phyloP scores from a whole-genome alignment of 106 monocot species.

The Dendrobium chrysotoxum region DNA sequence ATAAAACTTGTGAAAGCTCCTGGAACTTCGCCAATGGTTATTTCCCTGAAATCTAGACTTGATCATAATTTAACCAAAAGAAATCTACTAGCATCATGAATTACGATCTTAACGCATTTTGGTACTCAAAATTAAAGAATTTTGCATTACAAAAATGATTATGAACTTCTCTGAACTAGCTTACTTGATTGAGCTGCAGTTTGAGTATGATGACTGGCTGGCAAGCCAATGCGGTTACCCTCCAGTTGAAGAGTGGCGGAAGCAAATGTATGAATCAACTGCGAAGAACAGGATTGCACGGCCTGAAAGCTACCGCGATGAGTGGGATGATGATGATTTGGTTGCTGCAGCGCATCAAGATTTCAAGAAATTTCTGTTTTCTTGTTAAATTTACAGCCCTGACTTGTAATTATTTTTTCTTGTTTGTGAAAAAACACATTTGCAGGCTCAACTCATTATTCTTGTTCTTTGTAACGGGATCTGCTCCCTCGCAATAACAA shows the following conservation, averaged over 20 bases:
- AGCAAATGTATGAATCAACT: constrained; percentile 53
- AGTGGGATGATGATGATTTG: constrained; percentile 79
- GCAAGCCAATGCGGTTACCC: constrained; percentile 61
- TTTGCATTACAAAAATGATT: background rate
- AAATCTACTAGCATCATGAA: background rate
- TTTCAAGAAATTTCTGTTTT: constrained; percentile 37
- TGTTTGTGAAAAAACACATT: no score
- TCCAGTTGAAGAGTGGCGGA: constrained; percentile 71
- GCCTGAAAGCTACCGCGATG: constrained; percentile 70
- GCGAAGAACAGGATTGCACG: constrained; percentile 27
- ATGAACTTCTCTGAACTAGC: background rate
- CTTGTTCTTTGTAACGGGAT: no score
- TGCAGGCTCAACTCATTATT: no score
- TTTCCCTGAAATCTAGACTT: background rate
- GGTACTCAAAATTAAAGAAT: background rate
- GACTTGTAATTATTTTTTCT: no score
- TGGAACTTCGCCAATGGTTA: background rate
- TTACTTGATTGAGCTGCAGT: constrained; percentile 37
- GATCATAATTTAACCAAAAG: no score
- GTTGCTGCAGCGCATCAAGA: constrained; percentile 39
- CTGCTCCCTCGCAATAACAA: no score
- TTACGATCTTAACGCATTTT: background rate
- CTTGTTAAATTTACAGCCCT: background rate
- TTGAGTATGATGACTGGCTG: constrained; percentile 76
- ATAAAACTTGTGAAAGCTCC: no score